These are phyloP conservation scores for Aspergillus fijiensis DNA, from an alignment of 2,329 filamentous ascomycete species.

Conservation along the genomic window DNA sequence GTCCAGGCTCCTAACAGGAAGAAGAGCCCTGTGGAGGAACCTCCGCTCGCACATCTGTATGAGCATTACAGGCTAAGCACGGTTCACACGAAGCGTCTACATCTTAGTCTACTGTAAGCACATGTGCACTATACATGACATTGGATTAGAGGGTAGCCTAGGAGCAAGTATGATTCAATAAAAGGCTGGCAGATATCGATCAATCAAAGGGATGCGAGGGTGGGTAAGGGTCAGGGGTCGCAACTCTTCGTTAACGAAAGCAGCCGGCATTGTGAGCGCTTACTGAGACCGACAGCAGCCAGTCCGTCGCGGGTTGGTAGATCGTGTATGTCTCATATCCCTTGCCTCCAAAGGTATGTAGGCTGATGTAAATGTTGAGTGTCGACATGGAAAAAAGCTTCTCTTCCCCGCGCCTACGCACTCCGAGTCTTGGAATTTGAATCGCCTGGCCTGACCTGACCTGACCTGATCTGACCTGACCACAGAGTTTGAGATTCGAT, in stretches of 20 bases:
- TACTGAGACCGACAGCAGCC: slow-evolving; percentile 7
- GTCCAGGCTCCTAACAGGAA: not conserved
- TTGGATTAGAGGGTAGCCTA: not conserved
- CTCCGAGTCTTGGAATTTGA: slow-evolving; percentile 8
- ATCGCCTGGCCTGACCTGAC: too few species aligned
- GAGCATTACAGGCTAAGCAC: not conserved
- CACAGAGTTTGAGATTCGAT: not conserved
- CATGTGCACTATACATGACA: not conserved
- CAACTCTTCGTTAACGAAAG: not conserved
- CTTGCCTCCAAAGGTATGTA: slow-evolving; percentile 20
- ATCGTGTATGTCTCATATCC: slow-evolving; percentile 20
- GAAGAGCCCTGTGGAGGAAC: not conserved
- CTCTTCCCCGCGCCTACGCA: slow-evolving; percentile 1
- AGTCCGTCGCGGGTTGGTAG: slow-evolving; percentile 9
- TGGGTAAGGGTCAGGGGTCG: too few species aligned
- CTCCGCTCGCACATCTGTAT: not conserved
- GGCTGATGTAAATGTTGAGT: not conserved
- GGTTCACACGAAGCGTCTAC: not conserved
- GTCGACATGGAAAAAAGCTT: too few species aligned
- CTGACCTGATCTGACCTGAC: not conserved
- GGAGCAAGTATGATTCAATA: not conserved
- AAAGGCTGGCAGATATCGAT: not conserved
- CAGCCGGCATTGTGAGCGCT: slow-evolving; percentile 9
- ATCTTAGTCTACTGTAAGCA: not conserved
- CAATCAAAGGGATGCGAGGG: too few species aligned